phyloP scores from a whole-genome alignment of 345 rosid genomes.

The Eucalyptus regnans region DNA sequence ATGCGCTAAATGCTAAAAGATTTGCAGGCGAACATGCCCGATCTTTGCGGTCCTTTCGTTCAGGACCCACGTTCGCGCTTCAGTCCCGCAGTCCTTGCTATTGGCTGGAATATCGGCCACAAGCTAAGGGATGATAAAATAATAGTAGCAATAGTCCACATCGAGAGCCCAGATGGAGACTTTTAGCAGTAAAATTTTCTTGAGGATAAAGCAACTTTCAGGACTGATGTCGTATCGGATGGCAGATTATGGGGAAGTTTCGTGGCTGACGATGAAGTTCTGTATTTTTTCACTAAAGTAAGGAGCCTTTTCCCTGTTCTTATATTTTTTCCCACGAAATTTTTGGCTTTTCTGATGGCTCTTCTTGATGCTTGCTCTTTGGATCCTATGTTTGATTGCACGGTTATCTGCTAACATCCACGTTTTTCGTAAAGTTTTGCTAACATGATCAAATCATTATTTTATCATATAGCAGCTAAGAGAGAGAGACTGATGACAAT shows the following conservation, averaged over 20 bases:
- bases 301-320: background rate
- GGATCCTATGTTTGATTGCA: background rate
- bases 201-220: background rate
- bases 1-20: background rate
- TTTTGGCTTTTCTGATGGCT: background rate
- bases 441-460: background rate
- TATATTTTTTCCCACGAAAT: background rate
- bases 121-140: background rate
- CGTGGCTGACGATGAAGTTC: background rate
- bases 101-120: background rate
- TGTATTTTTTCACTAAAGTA: background rate
- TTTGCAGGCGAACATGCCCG: background rate
- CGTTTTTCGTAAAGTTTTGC: background rate
- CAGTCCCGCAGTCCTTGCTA: background rate
- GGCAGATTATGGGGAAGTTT: background rate
- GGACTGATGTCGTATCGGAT: background rate
- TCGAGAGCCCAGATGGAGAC: background rate
- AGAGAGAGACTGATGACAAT: background rate
- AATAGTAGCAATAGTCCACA: background rate
- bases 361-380: background rate
- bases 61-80: background rate
- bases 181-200: background rate
- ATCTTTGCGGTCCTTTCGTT: background rate
- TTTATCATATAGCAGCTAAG: background rate
- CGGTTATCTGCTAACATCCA: background rate